phyloP scores from a whole-genome alignment of 805 yeast genomes.

The Metschnikowia chrysomelidarum region DNA sequence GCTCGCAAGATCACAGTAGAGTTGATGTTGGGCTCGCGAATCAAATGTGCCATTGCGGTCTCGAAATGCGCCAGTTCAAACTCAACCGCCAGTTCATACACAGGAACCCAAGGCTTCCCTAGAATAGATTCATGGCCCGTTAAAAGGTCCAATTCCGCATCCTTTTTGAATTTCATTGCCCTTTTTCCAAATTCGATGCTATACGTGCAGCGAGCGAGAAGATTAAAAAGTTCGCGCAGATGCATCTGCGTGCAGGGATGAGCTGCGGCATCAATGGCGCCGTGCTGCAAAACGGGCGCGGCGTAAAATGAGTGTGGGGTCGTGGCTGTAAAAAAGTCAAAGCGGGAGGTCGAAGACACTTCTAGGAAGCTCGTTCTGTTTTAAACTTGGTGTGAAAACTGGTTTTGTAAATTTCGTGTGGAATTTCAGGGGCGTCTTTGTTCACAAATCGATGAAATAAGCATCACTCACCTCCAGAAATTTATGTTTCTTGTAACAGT shows the following conservation, averaged over 20 bases:
- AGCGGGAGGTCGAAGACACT: no score
- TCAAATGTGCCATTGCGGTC: constrained; percentile 74
- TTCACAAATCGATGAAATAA: constrained; percentile 36
- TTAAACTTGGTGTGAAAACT: not conserved
- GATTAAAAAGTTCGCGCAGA: no score
- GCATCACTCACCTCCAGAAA: constrained; percentile 39
- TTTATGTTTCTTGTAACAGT: constrained; percentile 44
- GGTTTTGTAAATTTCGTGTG: constrained; percentile 9
- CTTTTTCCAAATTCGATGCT: not conserved
- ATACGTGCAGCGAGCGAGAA: no score
- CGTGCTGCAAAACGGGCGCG: no score
- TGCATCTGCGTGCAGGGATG: no score
- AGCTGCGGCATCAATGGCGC: no score
- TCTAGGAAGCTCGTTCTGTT: no score
- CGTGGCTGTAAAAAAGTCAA: no score
- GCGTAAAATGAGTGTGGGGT: no score
- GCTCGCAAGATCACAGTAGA: constrained; percentile 90
- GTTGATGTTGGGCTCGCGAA: constrained; percentile 83
- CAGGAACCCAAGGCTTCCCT: constrained; percentile 63
- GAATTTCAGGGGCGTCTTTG: not conserved
- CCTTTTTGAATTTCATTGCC: constrained; percentile 10
- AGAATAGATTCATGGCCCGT: constrained; percentile 36
- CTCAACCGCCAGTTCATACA: constrained; percentile 48
- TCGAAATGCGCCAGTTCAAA: constrained; percentile 60
- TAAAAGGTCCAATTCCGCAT: constrained; percentile 15